Base-by-base conservation (phyloP, 768 basidiomycete species). In the Rhodotorula toruloides region DNA sequence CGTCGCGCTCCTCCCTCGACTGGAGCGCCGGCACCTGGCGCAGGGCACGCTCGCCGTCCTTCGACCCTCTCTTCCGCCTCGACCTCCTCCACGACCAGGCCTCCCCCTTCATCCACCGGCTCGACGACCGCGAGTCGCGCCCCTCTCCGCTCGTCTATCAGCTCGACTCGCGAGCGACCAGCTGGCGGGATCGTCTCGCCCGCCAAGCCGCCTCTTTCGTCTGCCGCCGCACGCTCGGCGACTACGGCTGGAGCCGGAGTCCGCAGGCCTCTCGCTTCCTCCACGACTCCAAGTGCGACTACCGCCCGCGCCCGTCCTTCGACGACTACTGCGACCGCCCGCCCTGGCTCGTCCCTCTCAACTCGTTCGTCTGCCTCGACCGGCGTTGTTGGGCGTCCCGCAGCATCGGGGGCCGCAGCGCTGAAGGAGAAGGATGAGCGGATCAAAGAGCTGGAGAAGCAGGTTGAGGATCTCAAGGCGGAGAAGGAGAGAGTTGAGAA, bases 381-480 rank as follows among this genome's bases (percentile, higher is more conserved):
- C 25, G 27, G 47, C 47, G 27, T 29, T 3, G 47, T 31, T 29
- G 10, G 14, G n/a, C 2, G 13, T n/a, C 47, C 47, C 9, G n/a
- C 25, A 0, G 4, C 46, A 13, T 16, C 47, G 13, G 27, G 27
- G 6, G 27, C 27, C 27, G 47, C 27, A 16, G 47, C 47, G n/a
- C n/a, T 25, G 11, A 17, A 48, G 47, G 47, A n/a, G 11, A n/a
- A 12, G 44, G 12, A 46, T 21, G 44, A 25, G 44, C 22, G 16
- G 53, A 14, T 39, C 37, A 27, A 39, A n/a, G 8, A 29, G 14
- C 11, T 34, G 37, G 32, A 17, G 53, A 19, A 3, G 10, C 32
- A 54, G 37, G 53, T 40, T 3, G n/a, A 49, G 48, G 37, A 61
- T 40, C 42, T 57, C 58, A 61, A 67, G 36, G 40, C 27, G 22